A percentile compares a stretch with the other conserved stretches of the same genome.
These are phyloP conservation scores for Saccharomycopsis vini DNA, from an alignment of 805 yeast species.

Conservation along the genomic window DNA sequence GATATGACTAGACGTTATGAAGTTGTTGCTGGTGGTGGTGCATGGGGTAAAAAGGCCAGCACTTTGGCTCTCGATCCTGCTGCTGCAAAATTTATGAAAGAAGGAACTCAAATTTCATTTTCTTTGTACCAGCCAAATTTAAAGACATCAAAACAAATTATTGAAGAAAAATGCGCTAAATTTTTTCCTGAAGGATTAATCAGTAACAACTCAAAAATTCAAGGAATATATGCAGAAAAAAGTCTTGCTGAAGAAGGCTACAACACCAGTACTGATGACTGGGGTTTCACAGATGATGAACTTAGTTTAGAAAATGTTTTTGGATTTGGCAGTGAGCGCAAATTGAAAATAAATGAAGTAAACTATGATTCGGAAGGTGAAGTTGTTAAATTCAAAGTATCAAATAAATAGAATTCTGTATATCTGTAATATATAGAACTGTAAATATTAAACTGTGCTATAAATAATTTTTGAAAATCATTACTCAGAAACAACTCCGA, in stretches of 20 bases:
- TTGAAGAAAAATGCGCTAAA: background rate
- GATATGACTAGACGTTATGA: conserved; percentile 24
- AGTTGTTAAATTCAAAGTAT: conserved; percentile 6
- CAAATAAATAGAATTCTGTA: too few species aligned
- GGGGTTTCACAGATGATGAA: background rate
- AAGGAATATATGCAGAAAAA: conserved; percentile 6
- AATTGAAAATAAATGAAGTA: conserved; percentile 8
- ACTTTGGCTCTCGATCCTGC: conserved; percentile 36
- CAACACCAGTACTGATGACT: background rate
- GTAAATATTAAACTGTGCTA: too few species aligned
- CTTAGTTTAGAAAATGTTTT: conserved; percentile 6
- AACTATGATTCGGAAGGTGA: conserved; percentile 14
- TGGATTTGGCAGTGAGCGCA: conserved; percentile 18
- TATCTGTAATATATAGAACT: too few species aligned
- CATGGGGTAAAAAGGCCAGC: conserved; percentile 41
- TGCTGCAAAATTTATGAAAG: conserved; percentile 23
- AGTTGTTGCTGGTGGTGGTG: conserved; percentile 45
- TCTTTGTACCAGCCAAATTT: conserved; percentile 1
- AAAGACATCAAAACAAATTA: background rate
- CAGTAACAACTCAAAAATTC: background rate
- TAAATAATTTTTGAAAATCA: too few species aligned
- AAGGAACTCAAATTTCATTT: conserved; percentile 10
- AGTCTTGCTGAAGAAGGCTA: conserved; percentile 3
- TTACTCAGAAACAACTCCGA: too few species aligned
- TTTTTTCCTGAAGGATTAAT: background rate